Evolutionary conservation across 208 protist species (phyloP).

Genomic region (Borovskyia barvae): DNA sequence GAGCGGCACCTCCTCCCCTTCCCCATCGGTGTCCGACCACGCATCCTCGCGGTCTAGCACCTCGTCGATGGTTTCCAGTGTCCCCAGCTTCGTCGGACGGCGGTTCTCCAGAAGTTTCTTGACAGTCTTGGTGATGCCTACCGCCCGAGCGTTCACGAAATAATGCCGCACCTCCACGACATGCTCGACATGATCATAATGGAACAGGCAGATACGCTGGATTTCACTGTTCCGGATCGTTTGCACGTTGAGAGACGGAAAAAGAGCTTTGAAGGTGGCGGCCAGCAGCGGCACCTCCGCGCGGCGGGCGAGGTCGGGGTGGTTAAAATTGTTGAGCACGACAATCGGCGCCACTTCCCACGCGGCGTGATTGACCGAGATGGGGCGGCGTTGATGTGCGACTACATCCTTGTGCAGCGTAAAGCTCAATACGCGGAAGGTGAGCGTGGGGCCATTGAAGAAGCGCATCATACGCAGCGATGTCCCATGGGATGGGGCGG

Average conservation of each 20-base stretch:
- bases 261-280: constrained; percentile 84
- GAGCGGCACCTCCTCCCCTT: constrained; percentile 89
- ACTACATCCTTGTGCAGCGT: constrained; percentile 81
- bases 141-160: constrained; percentile 77
- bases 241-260: constrained; percentile 82
- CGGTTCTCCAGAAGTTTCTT: constrained; percentile 89
- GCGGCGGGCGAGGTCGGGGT: constrained; percentile 54
- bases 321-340: constrained; percentile 91
- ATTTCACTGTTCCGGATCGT: constrained; percentile 77
- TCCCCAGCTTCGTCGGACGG: constrained; percentile 76
- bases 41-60: constrained; percentile 81
- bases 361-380: constrained; percentile 45
- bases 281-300: constrained; percentile 81
- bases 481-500: constrained; percentile 74
- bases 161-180: constrained; percentile 91
- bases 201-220: constrained; percentile 84
- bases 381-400: constrained; percentile 69
- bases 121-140: constrained; percentile 75
- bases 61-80: constrained; percentile 74
- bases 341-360: constrained; percentile 89
- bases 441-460: constrained; percentile 88
- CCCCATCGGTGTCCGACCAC: constrained; percentile 90
- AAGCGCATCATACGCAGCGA: constrained; percentile 90
- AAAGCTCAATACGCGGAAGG: constrained; percentile 88
- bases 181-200: constrained; percentile 87